Conservation (phyloP, 2,329 filamentous ascomycete species). For the Penicillium paneum region DNA sequence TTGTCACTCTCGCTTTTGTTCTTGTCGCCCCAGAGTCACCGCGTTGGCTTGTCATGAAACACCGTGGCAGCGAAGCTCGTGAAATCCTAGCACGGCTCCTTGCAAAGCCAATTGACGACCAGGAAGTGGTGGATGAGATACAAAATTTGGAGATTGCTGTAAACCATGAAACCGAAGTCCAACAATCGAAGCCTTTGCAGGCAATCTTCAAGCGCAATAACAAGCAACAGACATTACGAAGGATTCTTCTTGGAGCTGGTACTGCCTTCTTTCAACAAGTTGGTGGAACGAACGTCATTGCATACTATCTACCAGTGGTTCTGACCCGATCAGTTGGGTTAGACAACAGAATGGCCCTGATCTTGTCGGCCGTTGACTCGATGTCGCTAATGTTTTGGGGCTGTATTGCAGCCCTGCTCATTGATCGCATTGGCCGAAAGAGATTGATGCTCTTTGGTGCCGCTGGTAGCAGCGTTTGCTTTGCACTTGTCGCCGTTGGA, state of each 20-base stretch:
- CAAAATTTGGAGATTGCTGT: background rate
- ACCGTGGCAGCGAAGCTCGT: conserved; percentile 1
- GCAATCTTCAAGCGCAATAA: conserved; percentile 7
- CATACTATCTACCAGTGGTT: conserved; percentile 21
- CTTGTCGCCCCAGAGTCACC: conserved; percentile 31
- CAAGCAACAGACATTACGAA: conserved; percentile 29
- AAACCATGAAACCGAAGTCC: conserved; percentile 9
- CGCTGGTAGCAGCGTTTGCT: conserved; percentile 46
- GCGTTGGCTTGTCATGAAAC: conserved; percentile 16
- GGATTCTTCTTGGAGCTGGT: conserved; percentile 44
- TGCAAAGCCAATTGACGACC: conserved; percentile 12
- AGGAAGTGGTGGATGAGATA: background rate
- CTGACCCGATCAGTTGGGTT: conserved; percentile 15
- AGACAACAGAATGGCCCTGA: conserved; percentile 11
- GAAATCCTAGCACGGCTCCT: conserved; percentile 21
- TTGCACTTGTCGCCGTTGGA: conserved; percentile 44
- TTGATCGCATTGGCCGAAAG: conserved; percentile 46
- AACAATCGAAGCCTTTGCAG: conserved; percentile 1
- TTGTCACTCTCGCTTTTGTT: conserved; percentile 11
- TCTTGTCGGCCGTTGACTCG: conserved; percentile 17
- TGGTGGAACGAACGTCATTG: conserved; percentile 22
- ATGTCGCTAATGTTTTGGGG: conserved; percentile 15
- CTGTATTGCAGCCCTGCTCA: conserved; percentile 42
- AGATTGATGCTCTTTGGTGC: conserved; percentile 46
- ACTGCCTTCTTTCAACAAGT: conserved; percentile 29